Conservation (phyloP, 108 stramenopile species). For the Fragilaria crotonensis region DNA sequence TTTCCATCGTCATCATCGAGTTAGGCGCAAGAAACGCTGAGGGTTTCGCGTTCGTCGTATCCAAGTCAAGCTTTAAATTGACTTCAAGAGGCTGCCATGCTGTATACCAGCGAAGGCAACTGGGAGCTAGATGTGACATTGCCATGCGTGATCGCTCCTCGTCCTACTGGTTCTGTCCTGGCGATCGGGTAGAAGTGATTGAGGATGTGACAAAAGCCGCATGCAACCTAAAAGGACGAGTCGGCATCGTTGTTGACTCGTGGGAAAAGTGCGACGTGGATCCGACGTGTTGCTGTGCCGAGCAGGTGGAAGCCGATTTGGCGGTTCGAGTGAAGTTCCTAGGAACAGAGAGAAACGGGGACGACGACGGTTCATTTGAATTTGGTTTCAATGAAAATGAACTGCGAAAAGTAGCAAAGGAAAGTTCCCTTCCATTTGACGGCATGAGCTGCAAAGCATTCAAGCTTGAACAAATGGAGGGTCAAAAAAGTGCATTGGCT, state of each 20-base stretch:
- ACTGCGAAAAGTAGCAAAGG: slow-evolving; percentile 17
- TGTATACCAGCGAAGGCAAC: too few species aligned
- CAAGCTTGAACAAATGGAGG: slow-evolving; percentile 34
- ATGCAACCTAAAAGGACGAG: slow-evolving; percentile 31
- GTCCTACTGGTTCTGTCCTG: slow-evolving; percentile 45
- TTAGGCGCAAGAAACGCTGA: too few species aligned
- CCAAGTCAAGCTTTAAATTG: too few species aligned
- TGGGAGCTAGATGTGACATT: background rate
- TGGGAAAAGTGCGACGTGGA: slow-evolving; percentile 86
- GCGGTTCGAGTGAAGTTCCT: slow-evolving; percentile 55
- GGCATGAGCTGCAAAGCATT: slow-evolving; percentile 38
- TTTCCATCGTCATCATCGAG: too few species aligned
- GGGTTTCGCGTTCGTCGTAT: too few species aligned
- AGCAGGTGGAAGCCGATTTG: slow-evolving; percentile 53
- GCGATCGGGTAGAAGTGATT: slow-evolving; percentile 48
- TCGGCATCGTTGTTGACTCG: slow-evolving; percentile 56
- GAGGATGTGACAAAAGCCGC: slow-evolving; percentile 44
- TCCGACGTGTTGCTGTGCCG: slow-evolving; percentile 82
- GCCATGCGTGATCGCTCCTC: slow-evolving; percentile 54
- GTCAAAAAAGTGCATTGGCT: too few species aligned
- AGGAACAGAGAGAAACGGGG: slow-evolving; percentile 3
- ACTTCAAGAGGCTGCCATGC: too few species aligned
- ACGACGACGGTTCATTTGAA: slow-evolving; percentile 19
- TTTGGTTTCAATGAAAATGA: slow-evolving; percentile 70
- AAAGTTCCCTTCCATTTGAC: slow-evolving; percentile 24